Conservation (phyloP, 2,329 filamentous ascomycete genomes). For the Furcasterigmium furcatum region DNA sequence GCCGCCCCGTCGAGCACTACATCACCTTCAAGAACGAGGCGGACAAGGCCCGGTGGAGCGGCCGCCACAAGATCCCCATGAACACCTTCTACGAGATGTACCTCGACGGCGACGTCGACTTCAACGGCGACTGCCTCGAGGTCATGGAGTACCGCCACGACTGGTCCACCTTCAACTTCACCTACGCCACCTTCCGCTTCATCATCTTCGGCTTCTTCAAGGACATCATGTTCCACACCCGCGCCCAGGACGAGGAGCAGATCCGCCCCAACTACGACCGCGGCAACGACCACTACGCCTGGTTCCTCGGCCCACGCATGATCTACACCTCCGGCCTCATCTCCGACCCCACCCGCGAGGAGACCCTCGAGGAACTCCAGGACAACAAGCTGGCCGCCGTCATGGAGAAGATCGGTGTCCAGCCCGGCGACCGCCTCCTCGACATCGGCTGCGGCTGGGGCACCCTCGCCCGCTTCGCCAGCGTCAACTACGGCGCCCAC, state of each 20-base stretch:
- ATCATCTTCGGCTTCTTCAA: slow-evolving; percentile 86
- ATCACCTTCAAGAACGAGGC: slow-evolving; percentile 72
- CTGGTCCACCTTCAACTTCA: slow-evolving; percentile 95
- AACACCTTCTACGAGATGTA: slow-evolving; percentile 98
- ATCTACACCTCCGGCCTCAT: slow-evolving; percentile 97
- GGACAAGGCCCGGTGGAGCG: slow-evolving; percentile 65
- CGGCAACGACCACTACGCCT: slow-evolving; percentile 97
- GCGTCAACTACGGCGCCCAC: slow-evolving; percentile 82
- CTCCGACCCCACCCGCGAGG: slow-evolving; percentile 80
- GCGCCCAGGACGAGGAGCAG: slow-evolving; percentile 95
- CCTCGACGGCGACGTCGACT: slow-evolving; percentile 90
- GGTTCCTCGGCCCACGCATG: slow-evolving; percentile 98
- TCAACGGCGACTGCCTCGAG: slow-evolving; percentile 91
- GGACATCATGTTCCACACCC: slow-evolving; percentile 88
- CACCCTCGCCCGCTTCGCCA: slow-evolving; percentile 90
- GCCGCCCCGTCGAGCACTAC: slow-evolving; percentile 87
- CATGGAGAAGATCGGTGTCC: slow-evolving; percentile 89
- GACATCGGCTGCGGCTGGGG: slow-evolving; percentile 99
- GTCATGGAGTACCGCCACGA: slow-evolving; percentile 92
- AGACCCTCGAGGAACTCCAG: slow-evolving; percentile 90
- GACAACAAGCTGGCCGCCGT: slow-evolving; percentile 96
- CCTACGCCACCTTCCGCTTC: slow-evolving; percentile 78
- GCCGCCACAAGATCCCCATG: slow-evolving; percentile 79
- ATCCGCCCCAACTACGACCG: slow-evolving; percentile 97
- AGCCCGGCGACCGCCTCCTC: slow-evolving; percentile 78